These are phyloP conservation scores for Hemisphaericaspora subhashii DNA, from an alignment of 1,139 yeast species.

Conservation along the genomic window DNA sequence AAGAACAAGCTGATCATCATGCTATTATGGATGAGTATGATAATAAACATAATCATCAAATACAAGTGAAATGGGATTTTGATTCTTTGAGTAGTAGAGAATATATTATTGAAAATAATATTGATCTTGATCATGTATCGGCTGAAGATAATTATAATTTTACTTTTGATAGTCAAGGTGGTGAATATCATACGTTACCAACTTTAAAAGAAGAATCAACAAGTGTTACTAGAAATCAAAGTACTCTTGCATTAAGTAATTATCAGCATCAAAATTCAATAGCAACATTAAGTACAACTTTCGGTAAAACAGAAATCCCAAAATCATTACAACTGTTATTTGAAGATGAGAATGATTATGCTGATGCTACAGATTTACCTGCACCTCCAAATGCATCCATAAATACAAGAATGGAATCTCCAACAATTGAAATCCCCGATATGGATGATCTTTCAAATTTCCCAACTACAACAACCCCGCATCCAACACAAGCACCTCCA, in stretches of 20 bases:
- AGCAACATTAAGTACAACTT: constrained; percentile 8
- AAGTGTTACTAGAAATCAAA: constrained; percentile 9
- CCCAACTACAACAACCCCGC: constrained; percentile 20
- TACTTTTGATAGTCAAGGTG: constrained; percentile 29
- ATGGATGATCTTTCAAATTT: constrained; percentile 37
- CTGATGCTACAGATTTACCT: constrained; percentile 9
- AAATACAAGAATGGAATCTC: constrained; percentile 34
- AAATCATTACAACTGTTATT: constrained; percentile 71
- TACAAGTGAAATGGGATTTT: constrained; percentile 87
- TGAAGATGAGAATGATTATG: constrained; percentile 42
- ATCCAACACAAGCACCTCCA: no score
- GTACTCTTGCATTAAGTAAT: constrained; percentile 9
- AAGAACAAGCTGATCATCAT: constrained; percentile 17
- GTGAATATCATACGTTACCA: constrained; percentile 28
- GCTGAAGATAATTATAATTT: constrained; percentile 36
- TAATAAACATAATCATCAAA: constrained; percentile 28
- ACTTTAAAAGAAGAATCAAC: constrained; percentile 23
- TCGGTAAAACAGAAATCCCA: constrained; percentile 50
- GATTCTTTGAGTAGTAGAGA: constrained; percentile 74
- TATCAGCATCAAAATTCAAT: constrained; percentile 9
- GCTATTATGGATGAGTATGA: constrained; percentile 6
- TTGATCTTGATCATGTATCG: constrained; percentile 51
- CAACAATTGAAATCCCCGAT: constrained; percentile 50
- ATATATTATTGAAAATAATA: constrained; percentile 67
- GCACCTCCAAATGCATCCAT: constrained; percentile 12